Base-by-base conservation (phyloP, 2,329 filamentous ascomycete genomes). In the Talaromyces islandicus region DNA sequence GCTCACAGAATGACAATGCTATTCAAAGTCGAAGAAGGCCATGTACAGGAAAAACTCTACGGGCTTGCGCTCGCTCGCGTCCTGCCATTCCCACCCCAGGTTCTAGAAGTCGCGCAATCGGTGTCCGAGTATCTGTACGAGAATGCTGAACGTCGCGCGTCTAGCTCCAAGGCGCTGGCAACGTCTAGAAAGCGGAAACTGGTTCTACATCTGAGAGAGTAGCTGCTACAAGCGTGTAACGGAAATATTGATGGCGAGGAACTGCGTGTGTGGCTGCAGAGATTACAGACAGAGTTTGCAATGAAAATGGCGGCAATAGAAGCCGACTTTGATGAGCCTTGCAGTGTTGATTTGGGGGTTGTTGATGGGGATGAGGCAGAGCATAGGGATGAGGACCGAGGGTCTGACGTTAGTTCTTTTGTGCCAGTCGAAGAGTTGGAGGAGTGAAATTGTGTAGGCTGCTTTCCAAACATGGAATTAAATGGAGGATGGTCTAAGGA, bases 31-130 rank as follows among this genome's bases (percentile, higher is more conserved):
- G 81, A 84, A 0, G 83, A 88, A 14, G 93, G 94, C 0, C 84
- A 83, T 0, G 84, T 90, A 0, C 77, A 85, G 59, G 86, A 91
- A 58, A 79, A 85, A 52, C 86, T 91, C 65, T 99, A 99, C 68
- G 94, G 94, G 0, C 82, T 97, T n/a, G 82, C 87, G 0, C 81
- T 97, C 3, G 92, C 93, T 0, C 85, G 85, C 32, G 83, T 91
- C 0, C 81, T 94, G 25, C 87, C 89, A 0, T 81, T 96, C 7
- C 91, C 93, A 0, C 71, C 81, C 0, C 75, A 76, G 1, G 84
- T 96, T 3, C 77, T 96, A 2, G 77, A 87, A 7, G 80, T 83
- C 32, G 93, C 92, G 0, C 85, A 88, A 62, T 69, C 77, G 0
- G 85, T 94, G 4, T 86, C 89, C 0, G 78, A 80, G 3, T 81